phyloP scores from a whole-genome alignment of 768 basidiomycete genomes.

The Suillus luteus region DNA sequence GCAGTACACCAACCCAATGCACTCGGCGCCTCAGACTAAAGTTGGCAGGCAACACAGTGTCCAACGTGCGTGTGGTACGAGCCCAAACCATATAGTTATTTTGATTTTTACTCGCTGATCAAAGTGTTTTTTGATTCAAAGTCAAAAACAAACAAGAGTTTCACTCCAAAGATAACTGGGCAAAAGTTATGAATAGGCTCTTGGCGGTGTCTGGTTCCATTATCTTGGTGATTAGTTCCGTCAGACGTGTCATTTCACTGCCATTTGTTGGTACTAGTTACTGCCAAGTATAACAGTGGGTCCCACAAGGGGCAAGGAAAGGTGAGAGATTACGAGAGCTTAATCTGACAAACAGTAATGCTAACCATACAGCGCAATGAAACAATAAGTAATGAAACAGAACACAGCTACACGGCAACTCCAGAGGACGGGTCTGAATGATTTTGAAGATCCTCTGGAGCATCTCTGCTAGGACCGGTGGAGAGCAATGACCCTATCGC shows the following conservation, averaged over 20 bases:
- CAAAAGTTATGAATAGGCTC: not conserved
- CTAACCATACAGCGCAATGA: conserved; percentile 10
- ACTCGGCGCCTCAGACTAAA: not conserved
- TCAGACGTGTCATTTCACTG: conserved; percentile 7
- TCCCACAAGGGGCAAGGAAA: conserved; percentile 7
- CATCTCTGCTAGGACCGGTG: conserved; percentile 38
- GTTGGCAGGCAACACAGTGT: not conserved
- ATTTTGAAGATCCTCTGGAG: conserved; percentile 29
- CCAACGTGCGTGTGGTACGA: not conserved
- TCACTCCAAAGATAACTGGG: not conserved
- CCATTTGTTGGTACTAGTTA: conserved; percentile 3
- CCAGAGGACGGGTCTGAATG: conserved; percentile 18
- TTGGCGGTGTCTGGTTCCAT: not conserved
- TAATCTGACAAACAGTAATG: conserved; percentile 11
- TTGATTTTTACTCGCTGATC: not conserved
- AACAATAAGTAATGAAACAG: conserved; percentile 15
- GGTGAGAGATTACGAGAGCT: conserved; percentile 11
- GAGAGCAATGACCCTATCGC: conserved; percentile 76
- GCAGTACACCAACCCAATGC: not conserved
- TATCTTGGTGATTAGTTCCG: conserved; percentile 8
- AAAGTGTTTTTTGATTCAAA: not conserved
- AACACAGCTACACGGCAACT: conserved; percentile 15
- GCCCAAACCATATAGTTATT: not conserved
- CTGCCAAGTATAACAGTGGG: not conserved
- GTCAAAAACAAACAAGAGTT: not conserved